Evolutionary conservation across 768 basidiomycete genomes (phyloP).

Genomic region (Gloeostereum incarnatum): DNA sequence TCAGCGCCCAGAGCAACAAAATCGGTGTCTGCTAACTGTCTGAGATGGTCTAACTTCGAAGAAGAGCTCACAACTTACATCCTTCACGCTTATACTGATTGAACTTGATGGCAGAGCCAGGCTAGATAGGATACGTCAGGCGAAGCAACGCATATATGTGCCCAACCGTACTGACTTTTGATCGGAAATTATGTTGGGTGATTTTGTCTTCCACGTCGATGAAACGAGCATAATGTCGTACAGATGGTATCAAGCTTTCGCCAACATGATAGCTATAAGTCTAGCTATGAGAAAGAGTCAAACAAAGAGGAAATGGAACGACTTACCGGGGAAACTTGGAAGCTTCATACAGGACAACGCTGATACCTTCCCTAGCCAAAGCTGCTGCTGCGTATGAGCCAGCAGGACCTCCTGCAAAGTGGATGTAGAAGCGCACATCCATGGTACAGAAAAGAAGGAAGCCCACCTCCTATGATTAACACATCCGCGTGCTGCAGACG

Average conservation of each 20-base stretch:
- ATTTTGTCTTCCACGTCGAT: conserved; percentile 49
- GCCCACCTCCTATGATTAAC: conserved; percentile 27
- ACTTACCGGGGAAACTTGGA: conserved; percentile 15
- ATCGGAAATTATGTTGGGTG: conserved; percentile 35
- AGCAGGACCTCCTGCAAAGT: conserved; percentile 16
- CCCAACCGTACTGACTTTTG: conserved; percentile 27
- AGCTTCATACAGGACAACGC: conserved; percentile 17
- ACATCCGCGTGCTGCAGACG: conserved; percentile 28
- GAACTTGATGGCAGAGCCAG: conserved; percentile 55
- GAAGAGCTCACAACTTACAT: conserved; percentile 27
- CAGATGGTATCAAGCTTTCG: conserved; percentile 52
- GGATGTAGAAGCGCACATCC: neutral
- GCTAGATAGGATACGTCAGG: conserved; percentile 21
- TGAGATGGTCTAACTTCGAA: neutral
- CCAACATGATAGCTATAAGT: conserved; percentile 42
- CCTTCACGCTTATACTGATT: conserved; percentile 59
- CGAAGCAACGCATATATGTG: conserved; percentile 3
- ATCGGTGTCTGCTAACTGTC: conserved; percentile 38
- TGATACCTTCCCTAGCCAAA: conserved; percentile 18
- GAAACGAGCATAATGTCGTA: conserved; percentile 49
- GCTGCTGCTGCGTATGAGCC: conserved; percentile 19
- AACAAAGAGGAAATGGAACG: neutral
- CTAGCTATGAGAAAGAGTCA: neutral
- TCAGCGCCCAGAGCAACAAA: conserved; percentile 44
- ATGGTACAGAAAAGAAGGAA: neutral